phyloP scores from a whole-genome alignment of 176 grass and related monocot species.

The Eremochloa ophiuroides region DNA sequence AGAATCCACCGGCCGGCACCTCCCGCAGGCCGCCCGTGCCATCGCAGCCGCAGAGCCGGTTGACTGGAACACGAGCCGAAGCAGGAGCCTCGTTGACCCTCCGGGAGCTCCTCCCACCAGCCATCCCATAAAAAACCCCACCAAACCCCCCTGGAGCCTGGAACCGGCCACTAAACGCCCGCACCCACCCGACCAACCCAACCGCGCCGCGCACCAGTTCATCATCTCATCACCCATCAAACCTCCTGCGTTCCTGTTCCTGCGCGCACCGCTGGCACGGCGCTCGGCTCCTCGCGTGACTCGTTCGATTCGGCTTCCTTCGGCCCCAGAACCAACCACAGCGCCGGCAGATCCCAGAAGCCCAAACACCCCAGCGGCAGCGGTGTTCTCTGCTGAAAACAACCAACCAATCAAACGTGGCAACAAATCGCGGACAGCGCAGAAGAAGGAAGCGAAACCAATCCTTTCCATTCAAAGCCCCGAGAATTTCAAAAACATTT shows the following conservation, averaged over 20 bases:
- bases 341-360: not conserved
- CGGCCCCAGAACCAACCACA: not conserved
- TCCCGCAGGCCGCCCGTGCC: not conserved
- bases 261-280: not conserved
- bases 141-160: not conserved
- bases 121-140: constrained; percentile 5
- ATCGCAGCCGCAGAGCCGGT: not conserved
- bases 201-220: not conserved
- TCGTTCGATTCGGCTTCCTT: not conserved
- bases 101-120: not conserved
- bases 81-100: constrained; percentile 18
- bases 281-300: not conserved
- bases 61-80: not conserved
- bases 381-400: not conserved
- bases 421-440: not conserved
- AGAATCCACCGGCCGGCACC: too few species aligned
- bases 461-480: constrained; percentile 7
- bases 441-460: not conserved
- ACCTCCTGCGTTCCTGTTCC: not conserved
- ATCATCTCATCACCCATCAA: not conserved
- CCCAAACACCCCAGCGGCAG: not conserved
- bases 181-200: constrained; percentile 18
- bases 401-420: not conserved
- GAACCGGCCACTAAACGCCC: constrained; percentile 10
- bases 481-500: constrained; percentile 33